phyloP scores from a whole-genome alignment of 2,329 filamentous ascomycete genomes.

The Laburnicola sp. region DNA sequence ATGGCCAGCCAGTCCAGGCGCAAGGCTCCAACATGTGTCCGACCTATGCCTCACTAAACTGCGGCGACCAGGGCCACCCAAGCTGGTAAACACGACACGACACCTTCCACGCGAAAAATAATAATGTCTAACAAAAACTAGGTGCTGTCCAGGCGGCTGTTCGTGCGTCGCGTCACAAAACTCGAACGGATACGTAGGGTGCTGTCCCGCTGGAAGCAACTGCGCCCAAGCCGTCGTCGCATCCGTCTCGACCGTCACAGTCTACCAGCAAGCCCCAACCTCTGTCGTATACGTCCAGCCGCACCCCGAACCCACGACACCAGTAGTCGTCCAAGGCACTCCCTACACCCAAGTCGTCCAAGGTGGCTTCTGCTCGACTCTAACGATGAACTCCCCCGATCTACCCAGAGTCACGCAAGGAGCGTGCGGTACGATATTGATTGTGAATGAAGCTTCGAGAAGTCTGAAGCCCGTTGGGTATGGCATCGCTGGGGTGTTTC shows the following conservation, averaged over 20 bases:
- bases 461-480: slow-evolving; percentile 23
- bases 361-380: slow-evolving; percentile 42
- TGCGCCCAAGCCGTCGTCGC: slow-evolving; percentile 40
- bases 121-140: slow-evolving; percentile 13
- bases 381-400: slow-evolving; percentile 41
- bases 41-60: slow-evolving; percentile 44
- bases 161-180: slow-evolving; percentile 38
- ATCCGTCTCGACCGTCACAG: slow-evolving; percentile 41
- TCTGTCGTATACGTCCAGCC: slow-evolving; percentile 35
- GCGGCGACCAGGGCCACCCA: slow-evolving; percentile 47
- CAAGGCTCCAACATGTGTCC: slow-evolving; percentile 40
- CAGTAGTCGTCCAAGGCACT: slow-evolving; percentile 7
- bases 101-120: not conserved
- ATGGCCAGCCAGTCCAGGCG: slow-evolving; percentile 41
- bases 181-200: slow-evolving; percentile 42
- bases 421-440: slow-evolving; percentile 43
- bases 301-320: slow-evolving; percentile 24
- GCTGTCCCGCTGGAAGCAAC: slow-evolving; percentile 41
- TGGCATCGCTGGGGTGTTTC: slow-evolving; percentile 18
- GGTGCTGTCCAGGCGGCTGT: slow-evolving; percentile 45
- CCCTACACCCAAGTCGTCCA: slow-evolving; percentile 14
- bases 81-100: slow-evolving; percentile 46
- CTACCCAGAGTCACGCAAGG: slow-evolving; percentile 39
- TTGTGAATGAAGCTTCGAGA: slow-evolving; percentile 33
- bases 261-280: slow-evolving; percentile 35